Percentiles rank a stretch among this genome's conserved stretches.
Conservation (phyloP, 306 rosid genomes). For the Mucuna pruriens region DNA sequence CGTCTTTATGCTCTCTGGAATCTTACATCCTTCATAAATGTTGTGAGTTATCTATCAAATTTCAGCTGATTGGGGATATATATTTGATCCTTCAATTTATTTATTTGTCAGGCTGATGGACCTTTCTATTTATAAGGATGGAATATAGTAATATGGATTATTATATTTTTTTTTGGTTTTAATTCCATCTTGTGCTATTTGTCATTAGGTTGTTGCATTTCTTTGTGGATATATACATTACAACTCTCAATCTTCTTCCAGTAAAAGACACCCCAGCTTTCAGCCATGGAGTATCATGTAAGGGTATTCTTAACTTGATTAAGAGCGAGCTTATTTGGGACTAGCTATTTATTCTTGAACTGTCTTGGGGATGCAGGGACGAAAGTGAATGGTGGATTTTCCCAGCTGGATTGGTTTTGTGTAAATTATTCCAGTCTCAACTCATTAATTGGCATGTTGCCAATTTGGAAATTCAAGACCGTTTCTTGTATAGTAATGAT, state of each 20-base stretch:
- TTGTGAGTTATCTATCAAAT: slow-evolving; percentile 65
- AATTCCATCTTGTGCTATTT: slow-evolving; percentile 16
- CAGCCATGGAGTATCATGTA: slow-evolving; percentile 95
- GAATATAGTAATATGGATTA: neutral
- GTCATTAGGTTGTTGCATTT: slow-evolving; percentile 83
- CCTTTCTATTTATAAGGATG: slow-evolving; percentile 7
- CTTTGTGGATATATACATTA: slow-evolving; percentile 90
- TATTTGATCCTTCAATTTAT: slow-evolving; percentile 9
- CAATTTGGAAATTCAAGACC: slow-evolving; percentile 99
- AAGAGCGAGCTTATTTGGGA: slow-evolving; percentile 4
- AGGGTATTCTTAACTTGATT: slow-evolving; percentile 42
- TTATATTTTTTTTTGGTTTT: neutral
- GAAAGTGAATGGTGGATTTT: slow-evolving; percentile 99
- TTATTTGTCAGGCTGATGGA: neutral
- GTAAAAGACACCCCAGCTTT: slow-evolving; percentile 64
- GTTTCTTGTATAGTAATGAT: slow-evolving; percentile 94
- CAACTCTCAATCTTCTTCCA: slow-evolving; percentile 62
- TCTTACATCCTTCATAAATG: slow-evolving; percentile 80
- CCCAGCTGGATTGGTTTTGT: slow-evolving; percentile 81
- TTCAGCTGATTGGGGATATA: slow-evolving; percentile 31
- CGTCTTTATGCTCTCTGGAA: slow-evolving; percentile 96
- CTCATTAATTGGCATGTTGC: slow-evolving; percentile 97
- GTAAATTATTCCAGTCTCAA: slow-evolving; percentile 88
- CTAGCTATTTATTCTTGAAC: slow-evolving; percentile 16
- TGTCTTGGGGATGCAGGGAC: slow-evolving; percentile 68